Base-by-base conservation (phyloP, 2,329 filamentous ascomycete genomes). In the Ceratocystis destructans region DNA sequence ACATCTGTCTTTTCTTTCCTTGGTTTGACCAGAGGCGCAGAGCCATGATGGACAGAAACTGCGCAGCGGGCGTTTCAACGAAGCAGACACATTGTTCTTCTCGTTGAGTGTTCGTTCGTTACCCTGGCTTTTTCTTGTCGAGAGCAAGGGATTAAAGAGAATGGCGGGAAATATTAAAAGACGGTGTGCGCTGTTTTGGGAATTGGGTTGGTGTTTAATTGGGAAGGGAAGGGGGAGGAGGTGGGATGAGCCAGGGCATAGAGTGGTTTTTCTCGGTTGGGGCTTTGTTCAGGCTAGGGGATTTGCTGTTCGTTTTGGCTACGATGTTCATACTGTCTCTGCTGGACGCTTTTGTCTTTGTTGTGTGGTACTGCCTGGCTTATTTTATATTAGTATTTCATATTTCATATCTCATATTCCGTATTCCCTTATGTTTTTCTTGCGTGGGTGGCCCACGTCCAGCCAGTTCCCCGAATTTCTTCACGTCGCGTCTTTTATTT, bases 111-210 rank as follows among this genome's bases (percentile, higher is more conserved):
- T 4, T 41, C 2, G 37, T 41, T 41, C 2, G 37, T 41, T 41
- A 41, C 37, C 37, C 10, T 41, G 37, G 12, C 10, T 53, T 53
- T 7, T 53, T 17, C 20, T 15, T 31, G 44, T 53, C 37, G 45
- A 31, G 33, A 7, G 31, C 17, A 62, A 67, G 66, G 66, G 66
- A 67, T 67, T 68, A 68, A 68, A 68, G 61, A 66, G 67, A 67
- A 68, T 68, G 67, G 67, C 62, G 64, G 67, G 67, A 64, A 64
- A 62, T 8, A 50, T 62, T 62, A 68, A 66, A 66, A 66, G 48
- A 66, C 41, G 48, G 64, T 68, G 64, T 64, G 55, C 55, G 37
- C n/a, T 59, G 31, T 53, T 15, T 12, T 41, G 37, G 10, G 64
- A 66, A 4, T 5, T 41, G 57, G 57, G 12, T 53, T 63, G 55